phyloP scores from a whole-genome alignment of 345 rosid genomes.

The Salix udensis region DNA sequence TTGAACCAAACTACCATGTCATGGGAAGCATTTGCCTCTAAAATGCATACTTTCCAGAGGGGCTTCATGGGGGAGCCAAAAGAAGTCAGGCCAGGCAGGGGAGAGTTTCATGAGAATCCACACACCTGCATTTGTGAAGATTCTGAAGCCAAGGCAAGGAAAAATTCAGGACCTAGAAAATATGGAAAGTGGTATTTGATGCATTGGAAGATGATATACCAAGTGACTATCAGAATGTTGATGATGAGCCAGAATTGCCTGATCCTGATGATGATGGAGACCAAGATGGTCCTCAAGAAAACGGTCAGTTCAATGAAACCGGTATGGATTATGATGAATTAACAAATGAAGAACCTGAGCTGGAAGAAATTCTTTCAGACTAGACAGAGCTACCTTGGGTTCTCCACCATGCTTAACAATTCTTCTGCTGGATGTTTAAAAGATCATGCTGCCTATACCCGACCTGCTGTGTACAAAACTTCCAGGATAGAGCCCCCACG shows the following conservation, averaged over 20 bases:
- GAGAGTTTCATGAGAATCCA: conserved; percentile 98
- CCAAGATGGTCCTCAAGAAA: conserved; percentile 30
- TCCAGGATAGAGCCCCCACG: background rate
- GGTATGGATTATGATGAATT: conserved; percentile 55
- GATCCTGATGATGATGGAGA: conserved; percentile 72
- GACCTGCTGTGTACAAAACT: background rate
- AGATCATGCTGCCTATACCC: background rate
- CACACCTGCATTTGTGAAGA: conserved; percentile 81
- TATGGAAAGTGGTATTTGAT: conserved; percentile 39
- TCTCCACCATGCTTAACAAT: background rate
- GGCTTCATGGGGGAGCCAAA: conserved; percentile 98
- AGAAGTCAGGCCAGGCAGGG: conserved; percentile 89
- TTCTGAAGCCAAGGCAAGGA: conserved; percentile 41
- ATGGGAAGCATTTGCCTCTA: conserved; percentile 87
- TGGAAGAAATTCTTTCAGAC: conserved; percentile 82
- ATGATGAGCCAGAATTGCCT: conserved; percentile 53
- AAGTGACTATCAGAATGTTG: conserved; percentile 42
- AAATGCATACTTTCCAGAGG: conserved; percentile 63
- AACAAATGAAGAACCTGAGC: conserved; percentile 65
- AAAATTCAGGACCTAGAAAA: conserved; percentile 39
- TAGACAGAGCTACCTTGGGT: conserved; percentile 19
- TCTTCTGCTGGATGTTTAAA: background rate
- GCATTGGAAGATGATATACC: conserved; percentile 31
- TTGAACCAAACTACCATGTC: conserved; percentile 56
- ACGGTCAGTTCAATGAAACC: conserved; percentile 39